Base-by-base conservation (phyloP, 306 rosid species). In the Cicer pinnatifidum region DNA sequence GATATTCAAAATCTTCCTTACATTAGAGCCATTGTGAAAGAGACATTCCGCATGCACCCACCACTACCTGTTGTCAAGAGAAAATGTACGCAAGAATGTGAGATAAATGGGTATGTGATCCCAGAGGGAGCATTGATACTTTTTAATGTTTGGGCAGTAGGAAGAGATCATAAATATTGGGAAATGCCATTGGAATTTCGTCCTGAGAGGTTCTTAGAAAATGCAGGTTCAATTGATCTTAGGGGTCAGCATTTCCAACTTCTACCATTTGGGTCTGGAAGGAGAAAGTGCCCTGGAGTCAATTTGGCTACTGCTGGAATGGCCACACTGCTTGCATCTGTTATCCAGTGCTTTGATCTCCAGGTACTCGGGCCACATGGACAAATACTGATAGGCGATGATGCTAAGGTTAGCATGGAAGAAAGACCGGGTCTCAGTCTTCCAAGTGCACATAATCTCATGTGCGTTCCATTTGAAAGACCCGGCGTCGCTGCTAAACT, bases 201-300 rank as follows among this genome's bases (percentile, higher is more conserved):
- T 35, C 95, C 84, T 0, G 85, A 87, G 19, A 68, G 83, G 28
- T 85, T 83, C 68, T 38, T 79, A 17, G 66, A 58, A 10, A 48
- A 3, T 8, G 15, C n/a, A 0, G 35, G 13, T 41, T 0, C 17
- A 16, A 1, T 77, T 41, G 85, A 82, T 40, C 70, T 79, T 0
- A 76, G 47, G 77, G 90, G 86, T 0, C 86, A 83, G 0, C 75
- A 83, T 48, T 87, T 80, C 38, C 57, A 51, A 6, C 71, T 75
- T 1, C 11, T 87, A n/a, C 88, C 89, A 3, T 89, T 89, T 40
- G 91, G 94, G 3, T 71, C 79, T 0, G 94, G 91, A 2, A 89
- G 89, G 58, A 83, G 94, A 59, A 79, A 72, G 11, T 89, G 91
- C 50, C 88, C 89, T 0, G 87, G 88, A 0, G 15, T 83, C 1